phyloP scores from a whole-genome alignment of 495 filamentous ascomycete genomes.

The Neurospora sublineolata region DNA sequence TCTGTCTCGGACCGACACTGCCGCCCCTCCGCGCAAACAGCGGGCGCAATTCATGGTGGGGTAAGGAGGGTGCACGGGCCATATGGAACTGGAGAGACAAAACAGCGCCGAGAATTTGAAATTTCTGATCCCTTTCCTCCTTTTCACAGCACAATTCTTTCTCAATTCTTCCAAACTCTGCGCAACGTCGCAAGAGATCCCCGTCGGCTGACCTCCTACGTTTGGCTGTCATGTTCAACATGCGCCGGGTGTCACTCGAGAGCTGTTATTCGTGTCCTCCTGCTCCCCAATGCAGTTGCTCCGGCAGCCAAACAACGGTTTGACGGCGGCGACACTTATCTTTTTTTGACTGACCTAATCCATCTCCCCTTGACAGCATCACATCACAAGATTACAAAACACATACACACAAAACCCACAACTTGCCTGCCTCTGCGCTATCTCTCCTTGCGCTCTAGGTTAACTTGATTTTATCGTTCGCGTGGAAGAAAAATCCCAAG shows the following conservation, averaged over 20 bases:
- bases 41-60: conserved; percentile 4
- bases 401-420: conserved; percentile 32
- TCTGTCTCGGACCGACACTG: conserved; percentile 3
- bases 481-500: conserved; percentile 45
- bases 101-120: not conserved
- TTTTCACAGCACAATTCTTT: not conserved
- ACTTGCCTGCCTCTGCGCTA: conserved; percentile 44
- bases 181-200: not conserved
- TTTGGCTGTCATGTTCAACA: not conserved
- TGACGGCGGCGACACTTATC: not conserved
- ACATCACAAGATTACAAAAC: not conserved
- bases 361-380: not conserved
- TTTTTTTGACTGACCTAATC: not conserved
- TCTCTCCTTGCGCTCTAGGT: conserved; percentile 40
- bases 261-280: not conserved
- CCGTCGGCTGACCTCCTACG: not conserved
- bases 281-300: not conserved
- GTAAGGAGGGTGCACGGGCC: not conserved
- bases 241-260: not conserved
- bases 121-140: not conserved
- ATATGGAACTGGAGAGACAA: not conserved
- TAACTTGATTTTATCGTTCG: conserved; percentile 46
- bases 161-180: not conserved
- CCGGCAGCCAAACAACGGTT: not conserved
- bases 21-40: not conserved